Evolutionary conservation across 2,329 filamentous ascomycete species (phyloP).

Genomic region (Septoria petroselini): DNA sequence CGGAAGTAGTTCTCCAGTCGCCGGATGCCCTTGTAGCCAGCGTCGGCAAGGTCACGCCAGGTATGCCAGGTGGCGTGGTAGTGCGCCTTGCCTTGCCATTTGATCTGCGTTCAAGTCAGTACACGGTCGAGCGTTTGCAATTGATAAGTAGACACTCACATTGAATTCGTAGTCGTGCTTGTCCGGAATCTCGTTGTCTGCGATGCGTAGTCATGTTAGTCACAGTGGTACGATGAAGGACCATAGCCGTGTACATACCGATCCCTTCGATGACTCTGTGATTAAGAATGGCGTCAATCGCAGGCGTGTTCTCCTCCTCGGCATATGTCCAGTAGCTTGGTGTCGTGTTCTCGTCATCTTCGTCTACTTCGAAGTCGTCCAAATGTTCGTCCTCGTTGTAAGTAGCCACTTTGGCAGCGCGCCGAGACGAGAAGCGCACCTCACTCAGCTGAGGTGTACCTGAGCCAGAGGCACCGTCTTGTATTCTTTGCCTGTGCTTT

Average conservation of each 20-base stretch:
- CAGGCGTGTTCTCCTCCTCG: constrained; percentile 73
- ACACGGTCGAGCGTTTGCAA: constrained; percentile 1
- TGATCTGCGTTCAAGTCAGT: constrained; percentile 61
- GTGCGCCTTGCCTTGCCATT: constrained; percentile 95
- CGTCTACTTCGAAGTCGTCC: constrained; percentile 56
- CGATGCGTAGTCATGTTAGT: not conserved
- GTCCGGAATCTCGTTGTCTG: constrained; percentile 40
- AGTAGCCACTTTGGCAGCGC: constrained; percentile 69
- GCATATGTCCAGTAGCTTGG: constrained; percentile 70
- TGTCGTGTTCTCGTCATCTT: constrained; percentile 60
- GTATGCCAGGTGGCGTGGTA: constrained; percentile 95
- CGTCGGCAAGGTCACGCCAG: constrained; percentile 64
- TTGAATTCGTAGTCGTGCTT: constrained; percentile 84
- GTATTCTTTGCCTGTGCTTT: constrained; percentile 69
- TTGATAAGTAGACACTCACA: constrained; percentile 37
- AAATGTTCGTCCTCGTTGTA: constrained; percentile 66
- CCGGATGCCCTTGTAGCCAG: constrained; percentile 70
- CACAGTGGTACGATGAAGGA: not conserved
- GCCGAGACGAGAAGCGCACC: constrained; percentile 86
- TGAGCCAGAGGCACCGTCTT: constrained; percentile 56
- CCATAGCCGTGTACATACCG: constrained; percentile 33
- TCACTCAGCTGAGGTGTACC: constrained; percentile 67
- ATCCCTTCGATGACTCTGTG: constrained; percentile 71
- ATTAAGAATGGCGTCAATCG: constrained; percentile 87
- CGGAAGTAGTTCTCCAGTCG: constrained; percentile 94